Percentiles rank a stretch among this genome's conserved stretches.
phyloP scores from a whole-genome alignment of 345 rosid species.

The Physaria fendleri region DNA sequence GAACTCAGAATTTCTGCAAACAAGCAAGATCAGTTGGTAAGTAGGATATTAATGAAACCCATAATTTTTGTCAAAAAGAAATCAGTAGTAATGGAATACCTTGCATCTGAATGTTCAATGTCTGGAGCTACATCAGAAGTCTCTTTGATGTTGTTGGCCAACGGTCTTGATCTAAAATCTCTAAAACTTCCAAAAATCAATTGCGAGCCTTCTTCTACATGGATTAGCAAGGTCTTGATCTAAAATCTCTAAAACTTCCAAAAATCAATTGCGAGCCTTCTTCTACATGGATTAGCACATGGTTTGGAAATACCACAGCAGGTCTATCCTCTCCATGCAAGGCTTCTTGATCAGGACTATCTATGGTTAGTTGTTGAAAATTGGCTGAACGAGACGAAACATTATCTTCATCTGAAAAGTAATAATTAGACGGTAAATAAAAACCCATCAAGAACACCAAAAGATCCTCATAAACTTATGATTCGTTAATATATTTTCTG shows the following conservation, averaged over 20 bases:
- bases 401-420: slow-evolving; percentile 56
- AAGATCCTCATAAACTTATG: not conserved
- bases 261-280: slow-evolving; percentile 93
- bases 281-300: slow-evolving; percentile 71
- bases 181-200: slow-evolving; percentile 98
- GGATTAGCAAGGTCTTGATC: slow-evolving; percentile 58
- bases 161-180: slow-evolving; percentile 49
- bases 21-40: slow-evolving; percentile 7
- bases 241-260: slow-evolving; percentile 83
- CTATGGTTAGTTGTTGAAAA: slow-evolving; percentile 48
- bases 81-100: slow-evolving; percentile 35
- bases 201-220: slow-evolving; percentile 73
- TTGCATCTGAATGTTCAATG: slow-evolving; percentile 50
- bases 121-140: slow-evolving; percentile 44
- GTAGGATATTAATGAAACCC: not conserved
- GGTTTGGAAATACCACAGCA: slow-evolving; percentile 86
- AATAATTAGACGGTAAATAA: slow-evolving; percentile 4
- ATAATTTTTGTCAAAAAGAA: not conserved
- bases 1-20: slow-evolving; percentile 61
- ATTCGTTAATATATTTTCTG: not conserved
- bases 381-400: slow-evolving; percentile 45
- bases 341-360: slow-evolving; percentile 47
- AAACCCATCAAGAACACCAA: not conserved
- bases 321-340: slow-evolving; percentile 59
- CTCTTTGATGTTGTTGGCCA: slow-evolving; percentile 57